A percentile compares a stretch with the other conserved stretches of the same genome.
Conservation (phyloP, 768 basidiomycete species). For the Chalciporus piperatus region DNA sequence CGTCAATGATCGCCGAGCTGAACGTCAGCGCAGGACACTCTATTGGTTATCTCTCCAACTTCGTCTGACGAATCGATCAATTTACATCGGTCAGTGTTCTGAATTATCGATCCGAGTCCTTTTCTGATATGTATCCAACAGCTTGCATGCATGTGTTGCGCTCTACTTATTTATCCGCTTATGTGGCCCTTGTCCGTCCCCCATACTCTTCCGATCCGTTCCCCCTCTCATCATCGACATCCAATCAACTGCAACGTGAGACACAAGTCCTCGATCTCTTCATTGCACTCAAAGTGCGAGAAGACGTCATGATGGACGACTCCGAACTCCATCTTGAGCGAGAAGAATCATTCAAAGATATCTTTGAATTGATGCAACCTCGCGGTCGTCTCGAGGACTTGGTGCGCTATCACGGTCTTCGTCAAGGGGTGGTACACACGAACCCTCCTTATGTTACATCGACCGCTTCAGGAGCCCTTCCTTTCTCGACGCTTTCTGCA, state of each 20-base stretch:
- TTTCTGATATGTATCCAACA: conserved; percentile 18
- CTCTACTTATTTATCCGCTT: conserved; percentile 68
- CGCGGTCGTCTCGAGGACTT: conserved; percentile 76
- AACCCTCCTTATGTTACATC: conserved; percentile 1
- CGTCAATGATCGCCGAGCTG: conserved; percentile 38
- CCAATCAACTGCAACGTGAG: conserved; percentile 56
- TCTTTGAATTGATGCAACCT: conserved; percentile 77
- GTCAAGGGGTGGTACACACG: conserved; percentile 34
- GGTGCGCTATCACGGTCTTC: conserved; percentile 43
- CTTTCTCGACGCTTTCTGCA: conserved; percentile 37
- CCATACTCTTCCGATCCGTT: conserved; percentile 83
- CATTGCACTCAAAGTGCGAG: conserved; percentile 74
- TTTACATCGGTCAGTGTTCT: conserved; percentile 56
- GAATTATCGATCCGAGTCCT: background rate
- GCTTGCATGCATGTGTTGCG: conserved; percentile 83
- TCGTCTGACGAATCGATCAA: conserved; percentile 59
- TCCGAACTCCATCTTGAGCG: conserved; percentile 71
- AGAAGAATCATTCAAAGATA: conserved; percentile 72
- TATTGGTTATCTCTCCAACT: conserved; percentile 68
- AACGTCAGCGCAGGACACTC: conserved; percentile 61
- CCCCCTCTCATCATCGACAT: conserved; percentile 42
- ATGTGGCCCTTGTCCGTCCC: conserved; percentile 55
- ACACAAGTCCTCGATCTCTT: conserved; percentile 73
- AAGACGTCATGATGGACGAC: conserved; percentile 77
- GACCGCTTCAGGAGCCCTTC: conserved; percentile 17